Base-by-base conservation (phyloP, 129 eudicot species). In the Flaveria ramosissima region DNA sequence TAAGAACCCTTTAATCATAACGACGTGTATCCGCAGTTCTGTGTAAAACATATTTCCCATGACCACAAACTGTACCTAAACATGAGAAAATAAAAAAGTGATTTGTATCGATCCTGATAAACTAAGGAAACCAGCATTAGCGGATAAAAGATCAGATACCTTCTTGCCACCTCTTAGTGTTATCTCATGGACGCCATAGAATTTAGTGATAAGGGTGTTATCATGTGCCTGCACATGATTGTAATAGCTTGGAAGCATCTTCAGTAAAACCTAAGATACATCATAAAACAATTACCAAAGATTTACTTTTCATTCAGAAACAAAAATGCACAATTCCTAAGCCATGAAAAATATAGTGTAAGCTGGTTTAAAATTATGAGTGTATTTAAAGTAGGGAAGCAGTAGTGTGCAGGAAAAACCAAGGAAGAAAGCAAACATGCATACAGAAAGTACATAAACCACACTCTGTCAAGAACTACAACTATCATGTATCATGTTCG, bases 21-120 rank as follows among this genome's bases (percentile, higher is more conserved):
- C 99, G 92, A 15, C 88, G 85, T 95, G 99, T 75, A 95, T 91
- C 53, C 92, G 82, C 75, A 95, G 83, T 64, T 95, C 99, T 68
- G 97, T 95, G 70, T 87, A 82, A 42, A 94, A 94, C 99, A 94
- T 94, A 81, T 94, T 94, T 72, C 99, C 99, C 99, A 94, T 91
- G 73, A 94, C 97, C 73, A 94, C 86, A 82, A 94, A 94, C 14
- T 97, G 87, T 48, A 87, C 96, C 99, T 94, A 84, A n/a, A 83
- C 74, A 78, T 15, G 50, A 32, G 74, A 72, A 30, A 30, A 27
- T 15, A 73, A 45, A 17, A 77, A 16, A 46, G 73, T 19, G 19
- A 36, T 21, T 23, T 48, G 4, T 2, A 30, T 36, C 42, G 39
- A 53, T 30, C 59, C 45, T 14, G 45, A 23, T 19, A 63, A 24